phyloP scores from a whole-genome alignment of 805 yeast genomes.

The Ogataea nonfermentans region DNA sequence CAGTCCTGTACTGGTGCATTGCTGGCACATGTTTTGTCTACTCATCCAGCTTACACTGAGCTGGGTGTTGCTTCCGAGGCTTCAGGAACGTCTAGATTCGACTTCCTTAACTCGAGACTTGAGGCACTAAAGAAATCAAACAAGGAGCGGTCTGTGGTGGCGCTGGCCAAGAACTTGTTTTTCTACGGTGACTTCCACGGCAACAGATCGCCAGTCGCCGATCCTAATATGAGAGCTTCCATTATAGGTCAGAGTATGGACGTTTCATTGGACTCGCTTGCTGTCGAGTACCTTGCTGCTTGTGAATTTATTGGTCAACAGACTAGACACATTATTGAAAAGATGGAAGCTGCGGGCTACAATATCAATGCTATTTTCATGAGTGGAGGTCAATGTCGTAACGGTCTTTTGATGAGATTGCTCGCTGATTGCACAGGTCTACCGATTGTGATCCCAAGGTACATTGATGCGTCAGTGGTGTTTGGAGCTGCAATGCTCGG shows the following conservation, averaged over 20 bases:
- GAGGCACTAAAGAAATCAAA: constrained; percentile 60
- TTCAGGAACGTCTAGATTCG: constrained; percentile 73
- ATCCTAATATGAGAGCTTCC: constrained; percentile 87
- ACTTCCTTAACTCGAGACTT: constrained; percentile 71
- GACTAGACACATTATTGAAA: constrained; percentile 90
- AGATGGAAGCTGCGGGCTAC: constrained; percentile 81
- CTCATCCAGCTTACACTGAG: constrained; percentile 85
- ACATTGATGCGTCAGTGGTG: constrained; percentile 96
- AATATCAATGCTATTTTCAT: constrained; percentile 70
- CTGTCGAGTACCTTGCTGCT: constrained; percentile 84
- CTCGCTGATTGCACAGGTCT: constrained; percentile 90
- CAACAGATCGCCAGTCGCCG: constrained; percentile 96
- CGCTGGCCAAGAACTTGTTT: constrained; percentile 80
- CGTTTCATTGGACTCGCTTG: constrained; percentile 76
- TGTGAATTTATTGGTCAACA: constrained; percentile 98
- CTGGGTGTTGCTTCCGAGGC: constrained; percentile 65
- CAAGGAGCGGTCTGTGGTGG: constrained; percentile 67
- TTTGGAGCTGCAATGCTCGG: constrained; percentile 95
- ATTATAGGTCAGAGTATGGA: constrained; percentile 95
- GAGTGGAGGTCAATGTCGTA: constrained; percentile 97
- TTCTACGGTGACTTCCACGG: constrained; percentile 97
- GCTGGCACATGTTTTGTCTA: constrained; percentile 79
- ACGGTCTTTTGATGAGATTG: constrained; percentile 81
- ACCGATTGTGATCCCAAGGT: constrained; percentile 89
- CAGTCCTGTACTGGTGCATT: constrained; percentile 96